Evolutionary conservation across 495 filamentous ascomycete species (phyloP), one percentile per base, ranked within the genome.

Genomic region (Aspergillus heteromorphus): DNA sequence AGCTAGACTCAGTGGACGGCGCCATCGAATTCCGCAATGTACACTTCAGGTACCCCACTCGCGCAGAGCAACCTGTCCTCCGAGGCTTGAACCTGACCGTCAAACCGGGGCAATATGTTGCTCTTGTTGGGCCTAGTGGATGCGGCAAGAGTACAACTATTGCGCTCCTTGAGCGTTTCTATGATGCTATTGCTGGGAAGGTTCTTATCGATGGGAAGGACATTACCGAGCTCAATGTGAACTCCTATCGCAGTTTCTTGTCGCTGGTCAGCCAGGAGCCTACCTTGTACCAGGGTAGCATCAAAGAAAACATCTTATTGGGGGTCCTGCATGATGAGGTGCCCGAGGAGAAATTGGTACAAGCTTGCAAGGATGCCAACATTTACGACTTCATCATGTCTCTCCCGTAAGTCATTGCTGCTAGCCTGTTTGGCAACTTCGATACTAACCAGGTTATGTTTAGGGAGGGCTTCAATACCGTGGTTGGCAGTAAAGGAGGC

Each of bases 381-480:
- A 96, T 96, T 60, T 90, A 91, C 66, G 89, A 93, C 60, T 95
- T 95, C 69, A 92, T 96, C 67, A 79, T 85, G 65, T 86, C 84
- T 41, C 71, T 85, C 13, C 83, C 84, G 59, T 72, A 67, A 66
- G 70, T 73, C 53, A 20, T 7, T 18, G 9, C n/a, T 19, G 13
- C 6, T 19, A 45, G 42, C 19, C 36, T 11, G 31, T 10, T 23
- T 5, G 14, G 8, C 9, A 11, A n/a, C 14, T 13, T 5, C 18
- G 18, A 14, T 31, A 53, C 56, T 66, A 58, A 65, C 64, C 2
- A 66, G 66, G 19, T 67, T 65, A n/a, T 54, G 65, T 55, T 57
- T 68, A 77, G 73, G 19, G 86, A 92, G 6, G 88, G 87, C 30
- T 87, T 92, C 68, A 75, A 79, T 59, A 95, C 89, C 10, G 60